phyloP scores from a whole-genome alignment of 2,329 filamentous ascomycete species.

The Annulohypoxylon truncatum region DNA sequence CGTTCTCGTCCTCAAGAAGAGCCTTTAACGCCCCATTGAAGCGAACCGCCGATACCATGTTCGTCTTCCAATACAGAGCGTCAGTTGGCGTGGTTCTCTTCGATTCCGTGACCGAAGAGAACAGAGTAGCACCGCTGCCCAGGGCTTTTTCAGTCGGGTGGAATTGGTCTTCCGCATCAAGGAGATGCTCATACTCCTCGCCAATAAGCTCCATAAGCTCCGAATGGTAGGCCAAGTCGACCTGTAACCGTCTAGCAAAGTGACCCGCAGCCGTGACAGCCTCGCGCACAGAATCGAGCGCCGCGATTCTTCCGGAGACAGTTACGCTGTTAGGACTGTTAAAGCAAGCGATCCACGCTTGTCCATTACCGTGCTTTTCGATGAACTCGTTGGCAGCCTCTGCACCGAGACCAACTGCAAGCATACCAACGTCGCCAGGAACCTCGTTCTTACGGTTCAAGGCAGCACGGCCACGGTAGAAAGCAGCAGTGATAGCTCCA shows the following conservation, averaged over 20 bases:
- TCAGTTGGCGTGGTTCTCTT: background rate
- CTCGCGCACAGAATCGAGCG: conserved; percentile 9
- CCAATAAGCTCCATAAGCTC: conserved; percentile 25
- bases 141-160: background rate
- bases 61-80: conserved; percentile 46
- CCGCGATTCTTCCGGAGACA: conserved; percentile 33
- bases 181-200: conserved; percentile 25
- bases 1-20: conserved; percentile 12
- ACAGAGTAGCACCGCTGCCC: conserved; percentile 14
- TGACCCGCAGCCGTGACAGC: conserved; percentile 20
- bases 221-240: conserved; percentile 44
- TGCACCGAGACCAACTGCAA: conserved; percentile 37
- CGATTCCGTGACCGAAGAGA: conserved; percentile 28
- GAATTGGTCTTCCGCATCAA: background rate
- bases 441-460: background rate
- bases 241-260: conserved; percentile 42
- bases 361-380: background rate
- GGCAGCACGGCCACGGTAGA: conserved; percentile 29
- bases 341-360: conserved; percentile 42
- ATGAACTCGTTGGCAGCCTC: conserved; percentile 1
- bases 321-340: conserved; percentile 48
- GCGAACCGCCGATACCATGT: conserved; percentile 47
- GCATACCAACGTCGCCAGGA: conserved; percentile 28
- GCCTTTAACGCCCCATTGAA: conserved; percentile 40
- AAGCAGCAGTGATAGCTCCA: conserved; percentile 34